Conservation (phyloP, 768 basidiomycete species). For the Tulasnella calospora region DNA sequence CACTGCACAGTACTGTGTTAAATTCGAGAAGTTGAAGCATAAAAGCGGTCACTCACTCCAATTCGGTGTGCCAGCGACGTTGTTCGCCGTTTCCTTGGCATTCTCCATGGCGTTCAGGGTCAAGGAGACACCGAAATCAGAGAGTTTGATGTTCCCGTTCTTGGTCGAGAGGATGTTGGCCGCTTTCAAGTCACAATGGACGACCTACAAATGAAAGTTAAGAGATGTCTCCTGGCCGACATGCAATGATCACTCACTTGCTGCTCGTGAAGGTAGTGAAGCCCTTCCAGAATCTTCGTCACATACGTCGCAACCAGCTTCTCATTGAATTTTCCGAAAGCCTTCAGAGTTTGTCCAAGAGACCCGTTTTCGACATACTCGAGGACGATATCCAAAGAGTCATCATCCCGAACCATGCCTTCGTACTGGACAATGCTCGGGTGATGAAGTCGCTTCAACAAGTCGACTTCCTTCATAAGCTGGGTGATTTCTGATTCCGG, state of each 20-base stretch:
- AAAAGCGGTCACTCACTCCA: constrained; percentile 59
- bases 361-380: constrained; percentile 99
- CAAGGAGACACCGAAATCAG: constrained; percentile 96
- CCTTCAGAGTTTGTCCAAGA: constrained; percentile 83
- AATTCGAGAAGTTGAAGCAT: not conserved
- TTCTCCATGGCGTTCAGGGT: constrained; percentile 90
- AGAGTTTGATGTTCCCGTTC: constrained; percentile 93
- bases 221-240: not conserved
- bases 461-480: constrained; percentile 90
- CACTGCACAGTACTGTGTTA: constrained; percentile 44
- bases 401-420: constrained; percentile 85
- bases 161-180: constrained; percentile 99
- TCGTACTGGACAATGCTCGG: constrained; percentile 97
- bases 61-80: constrained; percentile 91
- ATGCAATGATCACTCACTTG: constrained; percentile 33
- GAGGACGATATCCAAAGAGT: constrained; percentile 85
- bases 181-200: constrained; percentile 97
- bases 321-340: constrained; percentile 92
- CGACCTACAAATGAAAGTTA: constrained; percentile 52
- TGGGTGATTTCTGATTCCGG: constrained; percentile 86
- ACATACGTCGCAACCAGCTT: constrained; percentile 87
- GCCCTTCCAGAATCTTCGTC: constrained; percentile 92
- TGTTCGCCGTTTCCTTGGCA: constrained; percentile 43
- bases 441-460: constrained; percentile 85
- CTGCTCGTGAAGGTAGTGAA: constrained; percentile 84